Percentiles rank a stretch among this genome's conserved stretches.
phyloP scores from a whole-genome alignment of 768 basidiomycete genomes.

The Lentinula edodes region DNA sequence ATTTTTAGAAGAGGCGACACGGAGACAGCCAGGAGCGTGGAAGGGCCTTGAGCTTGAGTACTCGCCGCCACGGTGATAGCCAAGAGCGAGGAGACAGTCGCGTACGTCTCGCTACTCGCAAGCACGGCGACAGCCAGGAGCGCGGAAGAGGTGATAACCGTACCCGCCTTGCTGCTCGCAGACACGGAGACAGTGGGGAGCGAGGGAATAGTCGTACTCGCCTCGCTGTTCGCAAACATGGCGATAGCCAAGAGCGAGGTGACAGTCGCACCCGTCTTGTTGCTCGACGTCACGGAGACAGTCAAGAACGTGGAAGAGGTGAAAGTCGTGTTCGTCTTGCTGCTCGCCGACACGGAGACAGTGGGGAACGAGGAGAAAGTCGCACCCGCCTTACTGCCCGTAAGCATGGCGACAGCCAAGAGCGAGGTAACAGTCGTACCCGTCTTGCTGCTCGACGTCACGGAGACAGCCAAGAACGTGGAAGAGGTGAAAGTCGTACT shows the following conservation, averaged over 20 bases:
- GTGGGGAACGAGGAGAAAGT: neutral
- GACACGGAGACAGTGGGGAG: neutral
- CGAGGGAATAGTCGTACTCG: neutral
- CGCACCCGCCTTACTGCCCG: too few species aligned
- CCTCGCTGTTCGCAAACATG: neutral
- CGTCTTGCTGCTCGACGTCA: neutral
- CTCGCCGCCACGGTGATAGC: neutral
- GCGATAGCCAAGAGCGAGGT: neutral
- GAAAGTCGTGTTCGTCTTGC: neutral
- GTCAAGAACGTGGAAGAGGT: neutral
- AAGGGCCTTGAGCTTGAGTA: neutral
- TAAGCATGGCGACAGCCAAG: too few species aligned
- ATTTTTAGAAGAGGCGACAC: slow-evolving; percentile 2
- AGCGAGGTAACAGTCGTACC: neutral
- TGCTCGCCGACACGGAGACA: neutral
- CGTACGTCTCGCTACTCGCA: neutral
- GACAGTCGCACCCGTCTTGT: neutral
- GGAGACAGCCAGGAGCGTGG: slow-evolving; percentile 1
- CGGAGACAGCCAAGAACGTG: neutral
- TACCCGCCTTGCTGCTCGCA: neutral
- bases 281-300: neutral
- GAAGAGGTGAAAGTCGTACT: neutral
- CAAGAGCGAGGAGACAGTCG: neutral
- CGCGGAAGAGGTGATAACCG: neutral
- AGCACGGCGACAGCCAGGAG: neutral